Evolutionary conservation across 2,329 filamentous ascomycete species (phyloP).

Genomic region (Lecanicillium sp.): DNA sequence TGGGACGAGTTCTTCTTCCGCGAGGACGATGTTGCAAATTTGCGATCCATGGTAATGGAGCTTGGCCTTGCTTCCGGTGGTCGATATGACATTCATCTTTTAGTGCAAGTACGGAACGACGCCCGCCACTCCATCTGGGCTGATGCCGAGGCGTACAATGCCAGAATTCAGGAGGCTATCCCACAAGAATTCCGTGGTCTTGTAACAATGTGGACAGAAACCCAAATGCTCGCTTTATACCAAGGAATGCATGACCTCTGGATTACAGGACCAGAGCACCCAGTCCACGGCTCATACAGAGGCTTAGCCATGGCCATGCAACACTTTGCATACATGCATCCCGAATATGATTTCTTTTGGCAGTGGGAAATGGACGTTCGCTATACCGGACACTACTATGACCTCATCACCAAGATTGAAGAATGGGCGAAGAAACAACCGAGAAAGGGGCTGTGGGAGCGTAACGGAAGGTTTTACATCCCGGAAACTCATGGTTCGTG

Average conservation of each 20-base stretch:
- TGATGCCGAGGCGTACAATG: conserved; percentile 58
- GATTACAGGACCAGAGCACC: conserved; percentile 54
- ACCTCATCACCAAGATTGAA: conserved; percentile 60
- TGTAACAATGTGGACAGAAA: conserved; percentile 86
- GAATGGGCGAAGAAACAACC: conserved; percentile 66
- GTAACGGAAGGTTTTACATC: conserved; percentile 69
- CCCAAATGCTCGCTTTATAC: conserved; percentile 86
- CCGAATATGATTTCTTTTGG: conserved; percentile 88
- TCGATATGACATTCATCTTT: conserved; percentile 78
- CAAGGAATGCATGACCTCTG: conserved; percentile 77
- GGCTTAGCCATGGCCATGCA: conserved; percentile 92
- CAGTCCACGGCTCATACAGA: conserved; percentile 86
- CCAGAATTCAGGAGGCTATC: conserved; percentile 58
- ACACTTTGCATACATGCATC: conserved; percentile 80
- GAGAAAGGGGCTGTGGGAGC: conserved; percentile 73
- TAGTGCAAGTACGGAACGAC: conserved; percentile 77
- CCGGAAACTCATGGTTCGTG: conserved; percentile 68
- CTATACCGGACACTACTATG: conserved; percentile 81
- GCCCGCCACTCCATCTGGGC: conserved; percentile 70
- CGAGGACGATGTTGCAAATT: conserved; percentile 70
- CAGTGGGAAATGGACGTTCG: conserved; percentile 93
- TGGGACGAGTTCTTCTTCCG: conserved; percentile 77
- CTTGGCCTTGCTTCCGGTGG: conserved; percentile 72
- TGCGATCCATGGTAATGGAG: conserved; percentile 79
- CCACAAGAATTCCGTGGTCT: conserved; percentile 83